Conservation (phyloP, 2,329 filamentous ascomycete species). For the Colletotrichum cereale region DNA sequence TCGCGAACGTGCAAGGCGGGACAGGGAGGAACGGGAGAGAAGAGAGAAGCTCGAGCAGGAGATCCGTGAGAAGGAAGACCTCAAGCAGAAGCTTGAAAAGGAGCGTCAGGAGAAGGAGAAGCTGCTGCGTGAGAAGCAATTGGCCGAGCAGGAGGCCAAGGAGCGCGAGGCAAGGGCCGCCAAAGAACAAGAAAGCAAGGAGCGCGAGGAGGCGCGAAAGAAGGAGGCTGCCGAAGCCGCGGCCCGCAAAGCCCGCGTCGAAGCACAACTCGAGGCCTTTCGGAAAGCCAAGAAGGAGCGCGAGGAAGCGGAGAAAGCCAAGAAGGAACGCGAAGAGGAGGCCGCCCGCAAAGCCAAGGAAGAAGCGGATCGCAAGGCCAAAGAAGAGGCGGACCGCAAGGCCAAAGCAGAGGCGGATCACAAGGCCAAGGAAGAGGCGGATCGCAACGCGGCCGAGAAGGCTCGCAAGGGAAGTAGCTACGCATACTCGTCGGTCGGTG, state of each 20-base stretch:
- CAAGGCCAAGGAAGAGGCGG: conserved; percentile 50
- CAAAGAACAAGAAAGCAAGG: conserved; percentile 55
- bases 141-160: conserved; percentile 57
- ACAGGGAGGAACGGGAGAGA: conserved; percentile 53
- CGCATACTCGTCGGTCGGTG: conserved; percentile 74
- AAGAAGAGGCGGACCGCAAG: conserved; percentile 43
- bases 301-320: conserved; percentile 60
- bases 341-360: conserved; percentile 43
- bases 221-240: conserved; percentile 49
- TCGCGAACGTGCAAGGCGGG: conserved; percentile 57
- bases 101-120: conserved; percentile 54
- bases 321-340: conserved; percentile 57
- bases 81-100: conserved; percentile 47
- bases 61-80: conserved; percentile 47
- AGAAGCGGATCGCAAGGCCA: conserved; percentile 50
- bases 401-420: conserved; percentile 48
- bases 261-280: conserved; percentile 43
- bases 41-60: conserved; percentile 53
- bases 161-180: conserved; percentile 49
- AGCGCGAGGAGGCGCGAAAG: conserved; percentile 46
- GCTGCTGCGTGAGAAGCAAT: conserved; percentile 57
- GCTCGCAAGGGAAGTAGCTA: conserved; percentile 65
- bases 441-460: conserved; percentile 44
- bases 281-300: conserved; percentile 52
- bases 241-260: conserved; percentile 45